Percentiles rank a stretch among this genome's conserved stretches.
These are phyloP conservation scores for Heterobasidion occidentale DNA, from an alignment of 1,284 basidiomycete species.

Conservation along the genomic window DNA sequence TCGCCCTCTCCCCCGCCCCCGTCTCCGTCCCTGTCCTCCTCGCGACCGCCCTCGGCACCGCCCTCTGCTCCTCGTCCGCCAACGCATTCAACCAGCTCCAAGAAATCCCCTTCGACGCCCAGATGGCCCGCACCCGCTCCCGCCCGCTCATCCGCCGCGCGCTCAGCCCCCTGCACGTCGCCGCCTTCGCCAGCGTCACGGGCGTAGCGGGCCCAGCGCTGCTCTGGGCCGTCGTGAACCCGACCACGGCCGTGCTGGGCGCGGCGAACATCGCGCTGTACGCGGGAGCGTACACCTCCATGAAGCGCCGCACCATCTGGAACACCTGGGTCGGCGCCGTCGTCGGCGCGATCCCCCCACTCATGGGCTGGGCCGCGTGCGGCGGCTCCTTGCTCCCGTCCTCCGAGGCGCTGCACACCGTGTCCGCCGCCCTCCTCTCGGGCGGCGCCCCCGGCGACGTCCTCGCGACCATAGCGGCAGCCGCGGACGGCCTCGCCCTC, in stretches of 20 bases:
- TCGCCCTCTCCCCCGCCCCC: conserved; percentile 87
- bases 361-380: conserved; percentile 98
- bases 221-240: conserved; percentile 83
- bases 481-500: conserved; percentile 30
- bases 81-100: conserved; percentile 95
- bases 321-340: conserved; percentile 97
- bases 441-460: conserved; percentile 29
- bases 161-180: conserved; percentile 81
- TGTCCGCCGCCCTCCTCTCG: conserved; percentile 49
- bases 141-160: conserved; percentile 85
- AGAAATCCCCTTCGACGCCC: conserved; percentile 94
- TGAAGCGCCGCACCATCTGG: conserved; percentile 83
- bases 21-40: conserved; percentile 79
- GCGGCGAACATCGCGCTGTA: conserved; percentile 86
- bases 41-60: conserved; percentile 84
- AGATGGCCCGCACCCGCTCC: conserved; percentile 88
- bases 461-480: conserved; percentile 54
- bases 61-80: conserved; percentile 88
- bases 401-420: conserved; percentile 43
- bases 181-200: conserved; percentile 69
- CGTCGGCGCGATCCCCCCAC: conserved; percentile 88
- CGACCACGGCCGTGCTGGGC: conserved; percentile 81
- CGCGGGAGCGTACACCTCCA: conserved; percentile 87
- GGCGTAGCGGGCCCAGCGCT: conserved; percentile 75
- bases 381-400: conserved; percentile 75